Conservation (phyloP, 139 green algal genomes). For the Picochlorum sp. region DNA sequence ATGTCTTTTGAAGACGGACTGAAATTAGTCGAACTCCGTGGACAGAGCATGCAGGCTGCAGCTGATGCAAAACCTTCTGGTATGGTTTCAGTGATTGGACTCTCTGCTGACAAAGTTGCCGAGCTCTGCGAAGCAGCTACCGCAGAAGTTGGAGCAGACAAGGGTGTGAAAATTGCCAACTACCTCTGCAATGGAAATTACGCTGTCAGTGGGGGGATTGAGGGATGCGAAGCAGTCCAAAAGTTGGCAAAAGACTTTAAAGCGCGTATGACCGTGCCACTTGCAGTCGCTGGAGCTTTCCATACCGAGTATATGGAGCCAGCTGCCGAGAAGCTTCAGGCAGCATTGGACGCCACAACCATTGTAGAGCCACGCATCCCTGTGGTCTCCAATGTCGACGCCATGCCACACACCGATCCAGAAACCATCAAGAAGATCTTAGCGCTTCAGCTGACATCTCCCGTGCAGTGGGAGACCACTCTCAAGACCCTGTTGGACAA, state of each 20-base stretch:
- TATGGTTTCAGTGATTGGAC: slow-evolving; percentile 95
- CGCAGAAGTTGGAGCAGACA: slow-evolving; percentile 48
- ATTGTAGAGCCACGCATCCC: slow-evolving; percentile 83
- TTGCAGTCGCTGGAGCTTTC: slow-evolving; percentile 97
- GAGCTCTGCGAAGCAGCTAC: slow-evolving; percentile 83
- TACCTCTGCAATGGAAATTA: slow-evolving; percentile 98
- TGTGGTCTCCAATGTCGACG: slow-evolving; percentile 96
- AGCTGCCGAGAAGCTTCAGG: slow-evolving; percentile 74
- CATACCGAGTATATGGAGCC: slow-evolving; percentile 94
- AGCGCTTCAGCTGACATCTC: slow-evolving; percentile 82
- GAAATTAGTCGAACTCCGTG: slow-evolving; percentile 87
- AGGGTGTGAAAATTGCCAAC: slow-evolving; percentile 93
- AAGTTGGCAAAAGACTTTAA: slow-evolving; percentile 34
- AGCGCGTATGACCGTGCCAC: slow-evolving; percentile 69
- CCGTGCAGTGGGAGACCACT: slow-evolving; percentile 93
- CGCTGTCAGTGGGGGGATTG: slow-evolving; percentile 80
- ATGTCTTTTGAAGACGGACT: slow-evolving; percentile 90
- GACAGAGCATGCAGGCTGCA: slow-evolving; percentile 95
- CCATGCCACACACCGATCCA: slow-evolving; percentile 85
- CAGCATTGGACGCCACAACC: slow-evolving; percentile 30
- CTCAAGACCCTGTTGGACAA: slow-evolving; percentile 77
- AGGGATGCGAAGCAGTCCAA: slow-evolving; percentile 71
- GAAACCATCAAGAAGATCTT: slow-evolving; percentile 86
- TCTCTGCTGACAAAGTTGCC: slow-evolving; percentile 72
- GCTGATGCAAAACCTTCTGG: slow-evolving; percentile 74